A percentile compares a stretch with the other conserved stretches of the same genome.
Conservation (phyloP, 805 yeast genomes). For the Sugiyamaella boreocaroliniensis region DNA sequence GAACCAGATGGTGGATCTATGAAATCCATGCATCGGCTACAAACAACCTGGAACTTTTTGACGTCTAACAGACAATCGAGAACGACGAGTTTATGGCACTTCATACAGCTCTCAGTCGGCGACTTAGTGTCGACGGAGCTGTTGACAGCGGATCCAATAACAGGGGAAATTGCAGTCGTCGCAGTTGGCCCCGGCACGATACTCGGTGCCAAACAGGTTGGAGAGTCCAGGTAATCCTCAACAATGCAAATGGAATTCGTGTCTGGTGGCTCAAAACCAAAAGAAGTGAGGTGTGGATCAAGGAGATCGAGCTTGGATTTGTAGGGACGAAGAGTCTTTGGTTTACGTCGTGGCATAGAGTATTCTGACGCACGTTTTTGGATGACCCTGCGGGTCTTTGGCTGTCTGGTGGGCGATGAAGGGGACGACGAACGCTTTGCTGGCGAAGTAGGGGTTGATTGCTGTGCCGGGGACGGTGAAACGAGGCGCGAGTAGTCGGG, state of each 20-base stretch:
- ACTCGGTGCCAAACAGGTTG: neutral
- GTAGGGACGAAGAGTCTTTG: constrained; percentile 9
- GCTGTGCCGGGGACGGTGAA: no score
- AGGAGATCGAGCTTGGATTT: constrained; percentile 36
- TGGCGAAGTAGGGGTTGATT: neutral
- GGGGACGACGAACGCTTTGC: neutral
- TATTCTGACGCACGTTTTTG: constrained; percentile 3
- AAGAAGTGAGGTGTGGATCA: constrained; percentile 35
- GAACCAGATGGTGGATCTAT: constrained; percentile 4
- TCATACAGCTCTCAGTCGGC: neutral
- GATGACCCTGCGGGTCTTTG: neutral
- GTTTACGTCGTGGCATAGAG: neutral
- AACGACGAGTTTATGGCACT: neutral
- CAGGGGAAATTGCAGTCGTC: neutral
- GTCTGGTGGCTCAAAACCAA: constrained; percentile 16
- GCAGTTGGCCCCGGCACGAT: neutral
- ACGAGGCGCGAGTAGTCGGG: no score
- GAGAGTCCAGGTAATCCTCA: constrained; percentile 26
- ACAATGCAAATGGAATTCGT: constrained; percentile 19
- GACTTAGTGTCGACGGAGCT: neutral
- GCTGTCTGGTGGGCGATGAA: neutral
- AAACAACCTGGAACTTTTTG: neutral
- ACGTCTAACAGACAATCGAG: neutral
- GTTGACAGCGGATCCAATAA: neutral
- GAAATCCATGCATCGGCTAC: constrained; percentile 9